Percentiles rank a stretch among this genome's conserved stretches.
Conservation (phyloP, 768 basidiomycete genomes). For the Boletellus sp. region DNA sequence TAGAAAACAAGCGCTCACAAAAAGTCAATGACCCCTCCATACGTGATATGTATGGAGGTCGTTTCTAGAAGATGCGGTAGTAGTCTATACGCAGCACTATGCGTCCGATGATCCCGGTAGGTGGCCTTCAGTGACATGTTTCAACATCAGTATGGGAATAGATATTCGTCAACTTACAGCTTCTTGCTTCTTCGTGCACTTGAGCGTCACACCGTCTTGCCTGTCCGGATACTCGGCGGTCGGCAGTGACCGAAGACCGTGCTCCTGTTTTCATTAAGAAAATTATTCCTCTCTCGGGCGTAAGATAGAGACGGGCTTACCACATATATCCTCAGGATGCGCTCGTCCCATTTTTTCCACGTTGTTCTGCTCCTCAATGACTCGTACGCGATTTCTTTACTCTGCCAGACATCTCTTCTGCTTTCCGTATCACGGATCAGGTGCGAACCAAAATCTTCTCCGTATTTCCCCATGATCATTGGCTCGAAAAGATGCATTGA, state of each 20-base stretch:
- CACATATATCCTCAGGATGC: background rate
- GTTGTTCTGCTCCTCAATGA: background rate
- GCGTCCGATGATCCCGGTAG: background rate
- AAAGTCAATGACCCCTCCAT: background rate
- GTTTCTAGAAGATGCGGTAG: background rate
- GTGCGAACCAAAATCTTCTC: background rate
- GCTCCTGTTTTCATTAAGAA: slow-evolving; percentile 1
- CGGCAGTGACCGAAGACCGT: slow-evolving; percentile 6
- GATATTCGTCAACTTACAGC: background rate
- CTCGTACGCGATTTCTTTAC: background rate
- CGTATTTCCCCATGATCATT: background rate
- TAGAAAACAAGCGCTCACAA: background rate
- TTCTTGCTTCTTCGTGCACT: background rate
- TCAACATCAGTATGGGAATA: background rate
- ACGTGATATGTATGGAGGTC: slow-evolving; percentile 2
- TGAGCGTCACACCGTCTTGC: slow-evolving; percentile 3
- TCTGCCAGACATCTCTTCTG: slow-evolving; percentile 3
- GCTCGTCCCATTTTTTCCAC: slow-evolving; percentile 3
- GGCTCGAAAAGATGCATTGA: slow-evolving; percentile 8
- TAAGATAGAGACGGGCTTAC: background rate
- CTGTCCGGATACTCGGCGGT: slow-evolving; percentile 4
- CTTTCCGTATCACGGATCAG: background rate
- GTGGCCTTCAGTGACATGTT: background rate
- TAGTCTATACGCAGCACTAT: background rate
- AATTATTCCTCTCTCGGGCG: too few relatives aligned